Evolutionary conservation across 73 alveolate genomes (phyloP).

Genomic region (Tetrahymena malaccensis): DNA sequence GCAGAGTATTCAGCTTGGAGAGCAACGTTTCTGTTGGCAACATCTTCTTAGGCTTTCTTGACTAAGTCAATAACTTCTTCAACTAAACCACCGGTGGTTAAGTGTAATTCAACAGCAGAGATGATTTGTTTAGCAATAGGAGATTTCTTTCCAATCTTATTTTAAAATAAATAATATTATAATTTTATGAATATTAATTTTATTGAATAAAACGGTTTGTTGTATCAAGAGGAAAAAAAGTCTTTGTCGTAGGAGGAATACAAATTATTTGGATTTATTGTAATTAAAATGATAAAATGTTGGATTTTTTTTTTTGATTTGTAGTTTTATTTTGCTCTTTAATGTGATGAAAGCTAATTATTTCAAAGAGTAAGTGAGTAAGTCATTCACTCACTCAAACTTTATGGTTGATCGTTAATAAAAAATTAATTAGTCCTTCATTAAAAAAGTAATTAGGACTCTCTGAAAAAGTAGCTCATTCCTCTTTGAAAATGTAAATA

Average conservation of each 20-base stretch:
- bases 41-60: background rate
- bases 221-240: background rate
- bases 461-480: background rate
- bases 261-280: background rate
- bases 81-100: background rate
- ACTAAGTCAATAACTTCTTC: background rate
- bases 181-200: background rate
- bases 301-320: background rate
- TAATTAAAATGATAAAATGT: background rate
- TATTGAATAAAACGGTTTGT: background rate
- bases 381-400: background rate
- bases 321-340: background rate
- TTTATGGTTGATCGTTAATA: background rate
- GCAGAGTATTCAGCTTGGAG: background rate
- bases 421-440: background rate
- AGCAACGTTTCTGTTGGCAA: background rate
- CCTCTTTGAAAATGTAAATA: background rate
- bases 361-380: background rate
- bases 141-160: background rate
- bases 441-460: background rate
- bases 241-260: background rate
- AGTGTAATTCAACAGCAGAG: background rate
- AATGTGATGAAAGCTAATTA: background rate
- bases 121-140: background rate
- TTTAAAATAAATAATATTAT: background rate